A percentile compares a stretch with the other conserved stretches of the same genome.
Evolutionary conservation across 495 filamentous ascomycete species (phyloP).

Genomic region (Choiromyces venosus): DNA sequence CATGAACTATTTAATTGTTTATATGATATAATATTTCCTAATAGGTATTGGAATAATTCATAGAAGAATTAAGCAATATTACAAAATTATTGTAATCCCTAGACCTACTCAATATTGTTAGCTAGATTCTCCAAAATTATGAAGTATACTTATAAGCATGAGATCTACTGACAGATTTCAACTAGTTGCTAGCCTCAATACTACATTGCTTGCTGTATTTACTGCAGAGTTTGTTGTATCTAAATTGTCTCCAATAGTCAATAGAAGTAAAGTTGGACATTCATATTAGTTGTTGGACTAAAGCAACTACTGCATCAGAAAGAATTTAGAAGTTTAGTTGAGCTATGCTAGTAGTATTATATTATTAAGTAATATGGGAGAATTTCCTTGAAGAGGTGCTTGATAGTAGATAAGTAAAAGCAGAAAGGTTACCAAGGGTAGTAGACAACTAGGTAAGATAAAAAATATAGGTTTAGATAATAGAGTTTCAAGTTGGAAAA

Average conservation of each 20-base stretch:
- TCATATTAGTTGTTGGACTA: slow-evolving; percentile 14
- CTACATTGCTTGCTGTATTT: slow-evolving; percentile 10
- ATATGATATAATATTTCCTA: slow-evolving; percentile 23
- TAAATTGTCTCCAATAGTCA: slow-evolving; percentile 8
- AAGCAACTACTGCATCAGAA: background rate
- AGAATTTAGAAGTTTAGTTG: slow-evolving; percentile 5
- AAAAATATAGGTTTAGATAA: too few relatives aligned
- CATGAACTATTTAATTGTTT: slow-evolving; percentile 17
- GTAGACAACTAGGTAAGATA: too few relatives aligned
- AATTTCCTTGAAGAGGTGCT: too few relatives aligned
- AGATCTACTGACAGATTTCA: slow-evolving; percentile 13
- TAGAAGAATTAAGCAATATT: slow-evolving; percentile 23
- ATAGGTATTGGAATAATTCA: slow-evolving; percentile 17
- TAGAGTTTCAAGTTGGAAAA: too few relatives aligned
- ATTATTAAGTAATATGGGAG: too few relatives aligned
- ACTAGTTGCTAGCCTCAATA: slow-evolving; percentile 5
- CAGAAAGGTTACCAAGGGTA: too few relatives aligned
- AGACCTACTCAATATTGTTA: slow-evolving; percentile 20
- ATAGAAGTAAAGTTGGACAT: slow-evolving; percentile 15
- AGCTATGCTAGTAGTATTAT: too few relatives aligned
- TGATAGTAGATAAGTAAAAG: too few relatives aligned
- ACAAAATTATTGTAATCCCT: slow-evolving; percentile 20
- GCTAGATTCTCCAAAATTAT: slow-evolving; percentile 13
- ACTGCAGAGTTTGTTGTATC: slow-evolving; percentile 7
- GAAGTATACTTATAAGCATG: slow-evolving; percentile 18